Percentiles rank a stretch among this genome's conserved stretches.
phyloP scores from a whole-genome alignment of 208 protist genomes.

The Angomonas ambiguus region DNA sequence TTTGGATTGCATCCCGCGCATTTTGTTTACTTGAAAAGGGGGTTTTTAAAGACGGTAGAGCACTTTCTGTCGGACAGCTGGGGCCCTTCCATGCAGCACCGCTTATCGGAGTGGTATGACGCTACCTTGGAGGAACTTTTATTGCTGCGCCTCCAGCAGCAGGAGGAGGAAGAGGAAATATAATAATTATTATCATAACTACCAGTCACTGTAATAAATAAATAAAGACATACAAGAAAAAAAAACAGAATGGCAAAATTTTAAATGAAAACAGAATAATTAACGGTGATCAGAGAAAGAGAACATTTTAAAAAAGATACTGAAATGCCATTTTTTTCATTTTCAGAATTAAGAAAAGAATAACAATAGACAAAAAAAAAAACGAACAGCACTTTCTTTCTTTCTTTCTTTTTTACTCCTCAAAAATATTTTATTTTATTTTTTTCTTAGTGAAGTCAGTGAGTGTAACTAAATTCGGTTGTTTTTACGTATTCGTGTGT shows the following conservation, averaged over 20 bases:
- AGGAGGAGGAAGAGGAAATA: too few species aligned
- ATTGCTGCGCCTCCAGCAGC: background rate
- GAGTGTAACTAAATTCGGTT: background rate
- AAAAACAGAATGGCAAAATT: too few species aligned
- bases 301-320: background rate
- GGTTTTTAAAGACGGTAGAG: background rate
- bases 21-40: background rate
- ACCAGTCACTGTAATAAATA: too few species aligned
- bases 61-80: background rate
- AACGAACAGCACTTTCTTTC: background rate
- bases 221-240: too few species aligned
- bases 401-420: background rate
- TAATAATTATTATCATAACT: too few species aligned
- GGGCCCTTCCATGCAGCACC: background rate
- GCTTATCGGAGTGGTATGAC: background rate
- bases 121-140: background rate
- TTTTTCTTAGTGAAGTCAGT: background rate
- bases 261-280: too few species aligned
- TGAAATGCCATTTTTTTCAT: background rate
- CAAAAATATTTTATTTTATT: constrained; percentile 5
- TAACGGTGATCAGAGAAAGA: background rate
- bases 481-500: constrained; percentile 3
- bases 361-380: background rate
- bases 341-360: background rate
- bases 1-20: background rate